Evolutionary conservation across 768 basidiomycete species (phyloP), one percentile per base, ranked within the genome.

Genomic region (Tremella fuciformis): DNA sequence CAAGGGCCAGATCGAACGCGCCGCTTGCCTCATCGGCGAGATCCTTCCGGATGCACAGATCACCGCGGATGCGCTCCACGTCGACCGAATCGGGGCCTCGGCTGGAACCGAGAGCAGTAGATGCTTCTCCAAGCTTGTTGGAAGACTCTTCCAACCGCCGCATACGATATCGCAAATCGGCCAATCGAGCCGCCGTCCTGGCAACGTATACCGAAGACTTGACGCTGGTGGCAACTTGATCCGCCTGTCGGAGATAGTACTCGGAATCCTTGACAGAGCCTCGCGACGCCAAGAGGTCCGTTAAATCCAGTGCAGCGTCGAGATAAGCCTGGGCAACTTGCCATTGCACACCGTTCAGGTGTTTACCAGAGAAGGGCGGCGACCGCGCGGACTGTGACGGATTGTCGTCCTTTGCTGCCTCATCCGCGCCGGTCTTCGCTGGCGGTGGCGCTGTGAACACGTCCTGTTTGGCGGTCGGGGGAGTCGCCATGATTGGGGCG

Each of bases 241-340:
- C 79, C 0, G 88, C 88, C 70, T 91, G 87, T 40, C 86, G 81
- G 0, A 86, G 81, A 71, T 91, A 94, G 66, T 88, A 92, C 60
- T 89, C 86, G 1, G 89, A 86, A 67, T 93, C 91, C 19, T 87
- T 83, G 2, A 86, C 83, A 4, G 91, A 90, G 0, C 94, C 94
- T 16, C 90, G 84, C 0, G 78, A 73, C 18, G 85, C 80, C 65
- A 91, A 89, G 0, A 83, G 80, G 8, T 84, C 81, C 0, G 83
- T 80, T 7, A 94, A 79, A 1, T 84, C 80, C 58, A 93, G 83
- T 2, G 88, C 77, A 0, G 85, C 84, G 0, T 79, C 78, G 3
- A 91, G 77, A 3, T 94, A 81, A 11, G 84, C 85, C 66, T 88
- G 84, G 2, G 86, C 83, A 11, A 91, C 79, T 0, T 86, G 81